Evolutionary conservation across 108 stramenopile species (phyloP).

Genomic region (Cyclostephanos invisitatus): DNA sequence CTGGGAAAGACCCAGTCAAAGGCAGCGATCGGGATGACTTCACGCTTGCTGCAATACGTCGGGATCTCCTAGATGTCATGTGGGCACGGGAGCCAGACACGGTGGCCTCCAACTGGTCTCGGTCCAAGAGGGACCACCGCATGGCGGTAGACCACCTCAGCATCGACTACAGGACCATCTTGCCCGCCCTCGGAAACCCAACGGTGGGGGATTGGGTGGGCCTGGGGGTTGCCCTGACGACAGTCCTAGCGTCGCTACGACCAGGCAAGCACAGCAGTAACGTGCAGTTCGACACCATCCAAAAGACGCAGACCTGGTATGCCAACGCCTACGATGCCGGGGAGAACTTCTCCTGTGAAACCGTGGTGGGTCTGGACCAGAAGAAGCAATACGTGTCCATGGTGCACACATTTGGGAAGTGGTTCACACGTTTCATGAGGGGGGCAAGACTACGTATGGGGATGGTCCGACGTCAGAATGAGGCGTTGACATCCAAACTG

Average conservation of each 20-base stretch:
- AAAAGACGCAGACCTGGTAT: slow-evolving; percentile 1
- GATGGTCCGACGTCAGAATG: not conserved
- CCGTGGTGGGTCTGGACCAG: no score
- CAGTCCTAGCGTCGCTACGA: not conserved
- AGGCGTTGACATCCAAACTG: not conserved
- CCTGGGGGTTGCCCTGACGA: not conserved
- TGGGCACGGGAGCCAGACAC: slow-evolving; percentile 49
- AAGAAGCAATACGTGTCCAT: no score
- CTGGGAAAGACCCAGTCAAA: slow-evolving; percentile 12
- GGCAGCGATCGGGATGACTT: not conserved
- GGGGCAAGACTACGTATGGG: not conserved
- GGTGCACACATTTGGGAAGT: not conserved
- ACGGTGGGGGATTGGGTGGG: not conserved
- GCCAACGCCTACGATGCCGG: not conserved
- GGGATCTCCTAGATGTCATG: slow-evolving; percentile 50
- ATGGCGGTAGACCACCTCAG: not conserved
- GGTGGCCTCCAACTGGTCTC: slow-evolving; percentile 15
- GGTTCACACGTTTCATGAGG: not conserved
- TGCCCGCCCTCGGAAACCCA: not conserved
- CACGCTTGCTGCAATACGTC: slow-evolving; percentile 16
- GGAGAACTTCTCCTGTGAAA: no score
- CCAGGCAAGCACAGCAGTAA: not conserved
- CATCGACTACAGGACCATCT: not conserved
- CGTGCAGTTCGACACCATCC: not conserved
- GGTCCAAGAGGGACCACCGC: not conserved